Conservation (phyloP, 139 green algal species). For the Chlorokybus atmophyticus region DNA sequence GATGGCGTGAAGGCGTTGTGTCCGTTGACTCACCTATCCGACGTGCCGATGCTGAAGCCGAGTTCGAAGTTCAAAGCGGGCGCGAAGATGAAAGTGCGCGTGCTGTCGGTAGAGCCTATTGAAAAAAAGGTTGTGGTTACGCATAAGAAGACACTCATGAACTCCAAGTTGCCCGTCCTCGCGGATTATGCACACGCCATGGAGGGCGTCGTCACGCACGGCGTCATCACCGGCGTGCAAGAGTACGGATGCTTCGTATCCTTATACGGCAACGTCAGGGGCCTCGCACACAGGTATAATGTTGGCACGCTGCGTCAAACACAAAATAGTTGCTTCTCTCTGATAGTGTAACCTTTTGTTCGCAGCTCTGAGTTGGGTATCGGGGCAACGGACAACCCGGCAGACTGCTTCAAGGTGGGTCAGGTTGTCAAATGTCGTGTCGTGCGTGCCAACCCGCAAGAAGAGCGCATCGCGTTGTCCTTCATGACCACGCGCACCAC, state of each 20-base stretch:
- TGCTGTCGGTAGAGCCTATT: conserved; percentile 12
- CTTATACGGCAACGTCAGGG: conserved; percentile 64
- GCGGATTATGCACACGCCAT: conserved; percentile 33
- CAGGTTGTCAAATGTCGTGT: conserved; percentile 40
- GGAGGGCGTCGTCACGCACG: conserved; percentile 52
- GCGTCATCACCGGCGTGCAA: conserved; percentile 63
- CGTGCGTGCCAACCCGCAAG: conserved; percentile 5
- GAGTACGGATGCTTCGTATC: conserved; percentile 72
- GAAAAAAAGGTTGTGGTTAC: conserved; percentile 40
- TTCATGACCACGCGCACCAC: conserved; percentile 8
- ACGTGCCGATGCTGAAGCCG: conserved; percentile 9
- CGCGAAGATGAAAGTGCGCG: conserved; percentile 31
- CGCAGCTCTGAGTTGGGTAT: conserved; percentile 41
- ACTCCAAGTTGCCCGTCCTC: conserved; percentile 50
- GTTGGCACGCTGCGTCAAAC: too few species aligned
- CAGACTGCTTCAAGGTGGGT: conserved; percentile 35
- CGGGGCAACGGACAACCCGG: conserved; percentile 24
- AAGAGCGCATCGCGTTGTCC: conserved; percentile 1
- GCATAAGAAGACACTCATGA: conserved; percentile 60
- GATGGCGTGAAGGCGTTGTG: conserved; percentile 37
- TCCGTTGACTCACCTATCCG: conserved; percentile 22
- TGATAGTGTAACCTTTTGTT: too few species aligned
- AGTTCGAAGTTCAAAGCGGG: conserved; percentile 28
- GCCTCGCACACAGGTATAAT: conserved; percentile 41
- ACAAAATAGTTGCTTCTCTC: too few species aligned